A percentile compares a stretch with the other conserved stretches of the same genome.
Conservation (phyloP, 1,284 basidiomycete species). For the Taiwanofungus camphoratus region DNA sequence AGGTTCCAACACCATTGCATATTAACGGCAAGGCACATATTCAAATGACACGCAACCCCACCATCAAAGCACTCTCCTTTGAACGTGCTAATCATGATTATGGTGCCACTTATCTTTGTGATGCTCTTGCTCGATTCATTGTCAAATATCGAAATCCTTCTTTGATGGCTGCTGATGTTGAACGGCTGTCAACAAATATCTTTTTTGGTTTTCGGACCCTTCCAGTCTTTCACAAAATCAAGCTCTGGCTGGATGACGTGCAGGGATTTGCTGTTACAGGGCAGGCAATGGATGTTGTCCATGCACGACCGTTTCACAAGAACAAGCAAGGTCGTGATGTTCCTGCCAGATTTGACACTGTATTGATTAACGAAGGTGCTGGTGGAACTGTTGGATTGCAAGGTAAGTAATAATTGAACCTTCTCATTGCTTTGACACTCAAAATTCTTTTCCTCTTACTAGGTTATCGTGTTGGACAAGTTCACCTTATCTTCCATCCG, state of each 20-base stretch:
- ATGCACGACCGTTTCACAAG: too few species aligned
- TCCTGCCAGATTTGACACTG: constrained; percentile 17
- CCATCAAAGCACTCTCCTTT: constrained; percentile 13
- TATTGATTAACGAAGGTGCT: background rate
- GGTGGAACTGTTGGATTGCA: background rate
- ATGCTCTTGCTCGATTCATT: constrained; percentile 25
- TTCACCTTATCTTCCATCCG: constrained; percentile 15
- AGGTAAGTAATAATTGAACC: background rate
- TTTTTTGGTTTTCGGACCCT: constrained; percentile 6
- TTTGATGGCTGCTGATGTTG: constrained; percentile 3
- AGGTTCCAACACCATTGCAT: background rate
- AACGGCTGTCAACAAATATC: background rate
- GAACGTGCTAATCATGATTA: constrained; percentile 16
- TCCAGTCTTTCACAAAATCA: constrained; percentile 13
- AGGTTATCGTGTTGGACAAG: constrained; percentile 17
- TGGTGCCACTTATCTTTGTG: constrained; percentile 22
- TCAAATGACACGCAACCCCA: constrained; percentile 23
- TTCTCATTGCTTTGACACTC: background rate
- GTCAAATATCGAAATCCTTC: constrained; percentile 8
- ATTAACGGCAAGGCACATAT: too few species aligned
- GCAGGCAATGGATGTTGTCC: constrained; percentile 7
- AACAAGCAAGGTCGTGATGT: background rate
- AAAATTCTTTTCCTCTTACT: background rate
- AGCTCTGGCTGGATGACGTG: constrained; percentile 7
- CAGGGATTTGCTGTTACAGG: constrained; percentile 2